phyloP scores from a whole-genome alignment of 192 early-diverging fungal genomes.

The Chytriomyces sp. region DNA sequence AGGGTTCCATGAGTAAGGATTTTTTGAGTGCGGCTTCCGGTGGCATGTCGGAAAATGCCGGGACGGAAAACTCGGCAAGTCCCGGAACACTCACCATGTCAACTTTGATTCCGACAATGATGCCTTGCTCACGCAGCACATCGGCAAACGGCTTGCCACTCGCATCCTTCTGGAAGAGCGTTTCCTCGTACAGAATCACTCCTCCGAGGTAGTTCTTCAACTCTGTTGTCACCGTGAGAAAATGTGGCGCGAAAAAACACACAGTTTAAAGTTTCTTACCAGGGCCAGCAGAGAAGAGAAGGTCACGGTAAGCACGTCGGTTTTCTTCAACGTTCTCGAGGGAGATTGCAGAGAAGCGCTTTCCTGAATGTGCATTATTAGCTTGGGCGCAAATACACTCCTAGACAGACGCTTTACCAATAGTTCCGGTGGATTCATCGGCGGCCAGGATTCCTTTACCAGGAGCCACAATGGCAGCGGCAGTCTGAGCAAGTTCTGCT shows the following conservation, averaged over 20 bases:
- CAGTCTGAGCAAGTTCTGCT: slow-evolving; percentile 43
- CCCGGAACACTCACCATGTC: slow-evolving; percentile 33
- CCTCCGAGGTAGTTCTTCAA: slow-evolving; percentile 47
- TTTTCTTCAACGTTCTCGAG: slow-evolving; percentile 56
- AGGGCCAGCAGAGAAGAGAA: slow-evolving; percentile 46
- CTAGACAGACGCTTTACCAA: slow-evolving; percentile 33
- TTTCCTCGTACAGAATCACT: slow-evolving; percentile 55
- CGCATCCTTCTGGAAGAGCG: slow-evolving; percentile 48
- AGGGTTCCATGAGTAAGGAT: background rate
- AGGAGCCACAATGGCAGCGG: slow-evolving; percentile 49
- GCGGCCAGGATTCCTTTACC: slow-evolving; percentile 57
- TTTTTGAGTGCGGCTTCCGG: slow-evolving; percentile 6
- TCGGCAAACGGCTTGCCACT: slow-evolving; percentile 48
- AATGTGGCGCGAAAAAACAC: background rate
- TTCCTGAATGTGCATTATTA: slow-evolving; percentile 10
- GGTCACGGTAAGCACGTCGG: slow-evolving; percentile 52
- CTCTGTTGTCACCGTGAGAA: slow-evolving; percentile 22
- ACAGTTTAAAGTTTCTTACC: slow-evolving; percentile 9
- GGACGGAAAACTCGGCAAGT: background rate
- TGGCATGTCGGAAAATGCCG: background rate
- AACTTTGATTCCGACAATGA: slow-evolving; percentile 53
- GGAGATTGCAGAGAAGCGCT: slow-evolving; percentile 46
- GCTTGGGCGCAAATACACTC: background rate
- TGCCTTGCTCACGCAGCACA: slow-evolving; percentile 44
- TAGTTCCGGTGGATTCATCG: slow-evolving; percentile 56